A percentile compares a stretch with the other conserved stretches of the same genome.
Conservation (phyloP, 2,329 filamentous ascomycete species). For the Claviceps fusiformis region DNA sequence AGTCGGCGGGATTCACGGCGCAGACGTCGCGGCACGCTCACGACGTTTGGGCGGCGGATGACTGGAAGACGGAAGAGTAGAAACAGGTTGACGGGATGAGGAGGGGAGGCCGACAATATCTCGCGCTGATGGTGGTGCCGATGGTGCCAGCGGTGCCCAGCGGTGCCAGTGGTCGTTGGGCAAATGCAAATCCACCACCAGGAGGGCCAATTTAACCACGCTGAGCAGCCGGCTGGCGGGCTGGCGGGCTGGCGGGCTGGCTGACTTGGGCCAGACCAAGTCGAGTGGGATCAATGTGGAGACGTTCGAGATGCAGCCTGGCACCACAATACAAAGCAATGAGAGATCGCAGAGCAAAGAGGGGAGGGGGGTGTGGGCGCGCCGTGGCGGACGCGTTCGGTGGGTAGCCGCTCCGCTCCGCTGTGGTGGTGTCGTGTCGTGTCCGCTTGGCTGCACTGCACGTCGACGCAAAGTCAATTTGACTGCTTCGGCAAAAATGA, state of each 20-base stretch:
- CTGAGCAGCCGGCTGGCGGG: not conserved
- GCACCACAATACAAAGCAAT: not conserved
- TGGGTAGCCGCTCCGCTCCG: no score
- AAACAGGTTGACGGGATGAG: not conserved
- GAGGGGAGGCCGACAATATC: not conserved
- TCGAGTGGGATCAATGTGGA: not conserved
- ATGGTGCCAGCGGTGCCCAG: no score
- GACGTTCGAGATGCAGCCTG: slow-evolving; percentile 1
- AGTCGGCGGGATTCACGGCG: not conserved
- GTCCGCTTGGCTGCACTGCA: not conserved
- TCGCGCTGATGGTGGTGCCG: not conserved
- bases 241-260: not conserved
- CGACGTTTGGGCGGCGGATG: not conserved
- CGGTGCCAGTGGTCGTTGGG: not conserved
- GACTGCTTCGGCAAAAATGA: not conserved
- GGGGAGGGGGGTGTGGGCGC: not conserved
- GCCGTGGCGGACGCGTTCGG: no score
- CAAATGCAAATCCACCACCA: not conserved
- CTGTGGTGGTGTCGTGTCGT: not conserved
- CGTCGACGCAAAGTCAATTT: not conserved
- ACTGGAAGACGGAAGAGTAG: not conserved
- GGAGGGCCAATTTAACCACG: not conserved
- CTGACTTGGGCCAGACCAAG: not conserved
- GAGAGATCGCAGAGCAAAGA: not conserved
- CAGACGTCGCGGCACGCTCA: not conserved